Evolutionary conservation across 1,284 basidiomycete species (phyloP).

Genomic region (Abortiporus biennis): DNA sequence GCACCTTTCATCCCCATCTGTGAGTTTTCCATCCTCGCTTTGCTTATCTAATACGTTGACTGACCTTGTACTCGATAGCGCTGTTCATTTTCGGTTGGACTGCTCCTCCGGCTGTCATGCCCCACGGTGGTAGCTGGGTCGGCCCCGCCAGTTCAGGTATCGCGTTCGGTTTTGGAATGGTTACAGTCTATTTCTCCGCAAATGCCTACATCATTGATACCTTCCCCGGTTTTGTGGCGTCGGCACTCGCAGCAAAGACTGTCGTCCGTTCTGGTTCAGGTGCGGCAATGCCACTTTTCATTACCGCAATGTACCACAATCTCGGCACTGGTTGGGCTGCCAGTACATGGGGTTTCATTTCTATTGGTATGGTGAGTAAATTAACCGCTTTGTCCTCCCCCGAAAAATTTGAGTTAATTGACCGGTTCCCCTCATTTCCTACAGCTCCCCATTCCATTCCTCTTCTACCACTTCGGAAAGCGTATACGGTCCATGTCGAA

Average conservation of each 20-base stretch:
- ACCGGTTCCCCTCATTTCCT: too few species aligned
- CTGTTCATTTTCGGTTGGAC: conserved; percentile 41
- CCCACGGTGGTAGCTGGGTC: conserved; percentile 33
- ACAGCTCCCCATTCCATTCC: conserved; percentile 38
- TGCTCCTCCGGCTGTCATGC: conserved; percentile 22
- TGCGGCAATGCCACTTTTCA: conserved; percentile 69
- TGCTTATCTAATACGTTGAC: background rate
- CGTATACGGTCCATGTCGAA: conserved; percentile 16
- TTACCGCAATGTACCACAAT: conserved; percentile 37
- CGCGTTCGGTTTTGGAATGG: conserved; percentile 43
- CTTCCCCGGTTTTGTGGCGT: conserved; percentile 59
- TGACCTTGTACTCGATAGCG: too few species aligned
- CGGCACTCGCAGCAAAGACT: conserved; percentile 70
- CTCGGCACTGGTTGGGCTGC: conserved; percentile 47
- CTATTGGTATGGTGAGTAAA: conserved; percentile 31
- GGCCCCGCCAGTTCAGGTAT: conserved; percentile 39
- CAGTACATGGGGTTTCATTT: conserved; percentile 34
- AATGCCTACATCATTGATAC: conserved; percentile 58
- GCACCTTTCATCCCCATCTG: conserved; percentile 41
- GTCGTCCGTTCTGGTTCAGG: conserved; percentile 59
- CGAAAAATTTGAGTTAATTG: too few species aligned
- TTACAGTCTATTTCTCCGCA: conserved; percentile 19
- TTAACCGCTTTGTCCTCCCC: too few species aligned
- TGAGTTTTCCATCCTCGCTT: conserved; percentile 7
- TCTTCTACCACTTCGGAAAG: conserved; percentile 29